Evolutionary conservation across 129 eudicot species (phyloP).

Genomic region (Ambrosia artemisiifolia): DNA sequence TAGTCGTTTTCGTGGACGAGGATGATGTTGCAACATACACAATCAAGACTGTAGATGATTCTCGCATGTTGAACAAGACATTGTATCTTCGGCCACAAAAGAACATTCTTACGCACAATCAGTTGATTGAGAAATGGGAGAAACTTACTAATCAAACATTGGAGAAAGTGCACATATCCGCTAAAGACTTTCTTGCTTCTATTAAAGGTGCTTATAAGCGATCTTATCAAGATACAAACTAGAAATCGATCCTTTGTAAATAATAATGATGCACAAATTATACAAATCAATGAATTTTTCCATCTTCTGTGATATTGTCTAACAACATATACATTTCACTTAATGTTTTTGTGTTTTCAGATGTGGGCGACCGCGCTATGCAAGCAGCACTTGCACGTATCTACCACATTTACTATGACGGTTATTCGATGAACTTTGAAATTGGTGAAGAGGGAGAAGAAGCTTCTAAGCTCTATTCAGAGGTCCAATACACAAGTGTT

Average conservation of each 20-base stretch:
- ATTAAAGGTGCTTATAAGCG: constrained; percentile 25
- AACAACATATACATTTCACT: neutral
- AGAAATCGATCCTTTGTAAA: too few species aligned
- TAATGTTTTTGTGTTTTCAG: neutral
- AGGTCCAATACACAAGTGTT: constrained; percentile 50
- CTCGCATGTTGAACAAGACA: too few species aligned
- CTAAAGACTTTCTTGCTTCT: constrained; percentile 36
- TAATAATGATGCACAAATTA: neutral
- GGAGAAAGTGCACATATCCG: constrained; percentile 24
- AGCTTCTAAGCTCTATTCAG: constrained; percentile 62
- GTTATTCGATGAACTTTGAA: constrained; percentile 55
- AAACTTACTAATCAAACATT: constrained; percentile 24
- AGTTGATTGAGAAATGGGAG: constrained; percentile 43
- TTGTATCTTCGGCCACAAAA: too few species aligned
- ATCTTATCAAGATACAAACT: too few species aligned
- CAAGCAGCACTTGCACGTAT: constrained; percentile 62
- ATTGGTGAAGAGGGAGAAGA: constrained; percentile 50
- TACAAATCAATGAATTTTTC: neutral
- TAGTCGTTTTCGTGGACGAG: constrained; percentile 34
- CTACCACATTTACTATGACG: constrained; percentile 64
- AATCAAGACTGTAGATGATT: neutral
- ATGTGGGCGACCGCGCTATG: neutral
- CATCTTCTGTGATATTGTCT: neutral
- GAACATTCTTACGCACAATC: constrained; percentile 13
- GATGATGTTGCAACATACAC: constrained; percentile 44